A percentile compares a stretch with the other conserved stretches of the same genome.
phyloP scores from a whole-genome alignment of 257 asterid genomes.

The Lavandula angustifolia region DNA sequence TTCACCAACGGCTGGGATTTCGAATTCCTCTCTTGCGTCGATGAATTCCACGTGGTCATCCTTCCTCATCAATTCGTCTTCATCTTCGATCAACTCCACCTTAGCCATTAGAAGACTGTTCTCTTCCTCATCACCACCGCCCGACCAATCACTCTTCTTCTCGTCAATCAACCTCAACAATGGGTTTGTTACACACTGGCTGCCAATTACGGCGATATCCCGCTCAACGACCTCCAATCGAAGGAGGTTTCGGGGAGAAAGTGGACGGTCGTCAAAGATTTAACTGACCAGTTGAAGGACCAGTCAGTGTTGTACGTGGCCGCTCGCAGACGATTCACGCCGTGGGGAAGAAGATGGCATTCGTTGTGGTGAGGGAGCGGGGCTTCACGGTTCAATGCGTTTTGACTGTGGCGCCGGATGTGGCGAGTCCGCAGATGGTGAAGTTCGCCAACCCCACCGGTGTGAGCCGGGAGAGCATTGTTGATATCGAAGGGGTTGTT shows the following conservation, averaged over 20 bases:
- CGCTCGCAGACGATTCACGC: conserved; percentile 71
- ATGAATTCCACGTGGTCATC: no score
- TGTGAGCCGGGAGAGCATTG: conserved; percentile 67
- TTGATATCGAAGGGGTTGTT: conserved; percentile 73
- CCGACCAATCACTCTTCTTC: no score
- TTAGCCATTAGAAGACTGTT: no score
- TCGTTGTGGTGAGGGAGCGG: conserved; percentile 68
- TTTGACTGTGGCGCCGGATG: conserved; percentile 54
- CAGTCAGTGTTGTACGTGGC: conserved; percentile 63
- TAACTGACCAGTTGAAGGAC: conserved; percentile 53
- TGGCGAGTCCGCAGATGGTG: conserved; percentile 79
- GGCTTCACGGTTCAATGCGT: conserved; percentile 89
- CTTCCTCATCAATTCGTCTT: no score
- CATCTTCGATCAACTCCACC: no score
- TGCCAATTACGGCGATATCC: conserved; percentile 71
- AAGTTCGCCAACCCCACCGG: conserved; percentile 67
- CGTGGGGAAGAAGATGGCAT: conserved; percentile 76
- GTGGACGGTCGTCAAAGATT: conserved; percentile 64
- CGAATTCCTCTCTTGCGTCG: no score
- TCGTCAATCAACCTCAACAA: no score
- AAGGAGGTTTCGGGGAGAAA: conserved; percentile 61
- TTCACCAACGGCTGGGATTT: no score
- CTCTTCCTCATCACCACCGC: no score
- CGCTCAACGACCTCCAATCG: conserved; percentile 64
- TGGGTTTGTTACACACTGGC: no score